These are phyloP conservation scores for Myxozyma neglecta DNA, from an alignment of 805 yeast species.

Conservation along the genomic window DNA sequence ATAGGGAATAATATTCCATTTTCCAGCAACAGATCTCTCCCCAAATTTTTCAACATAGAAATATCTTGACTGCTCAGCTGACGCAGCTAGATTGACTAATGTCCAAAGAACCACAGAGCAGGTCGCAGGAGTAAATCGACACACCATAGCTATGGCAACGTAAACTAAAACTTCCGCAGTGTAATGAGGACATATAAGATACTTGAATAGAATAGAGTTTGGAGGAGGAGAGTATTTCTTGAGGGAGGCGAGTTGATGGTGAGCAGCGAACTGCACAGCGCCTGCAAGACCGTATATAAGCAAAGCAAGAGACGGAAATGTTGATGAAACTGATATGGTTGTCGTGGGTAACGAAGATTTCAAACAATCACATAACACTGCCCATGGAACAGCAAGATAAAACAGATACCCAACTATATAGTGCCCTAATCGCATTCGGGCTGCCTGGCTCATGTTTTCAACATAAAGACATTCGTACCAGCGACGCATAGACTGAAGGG, in stretches of 20 bases:
- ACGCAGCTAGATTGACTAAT: conserved; percentile 47
- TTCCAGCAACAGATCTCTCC: conserved; percentile 13
- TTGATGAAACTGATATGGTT: neutral
- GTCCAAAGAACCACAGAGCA: conserved; percentile 39
- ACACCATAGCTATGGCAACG: conserved; percentile 33
- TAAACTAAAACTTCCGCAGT: conserved; percentile 59
- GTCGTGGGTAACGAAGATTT: neutral
- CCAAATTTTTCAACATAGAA: conserved; percentile 44
- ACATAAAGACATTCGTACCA: conserved; percentile 50
- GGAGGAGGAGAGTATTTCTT: conserved; percentile 57
- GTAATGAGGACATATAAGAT: conserved; percentile 61
- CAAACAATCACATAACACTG: conserved; percentile 9
- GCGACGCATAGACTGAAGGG: conserved; percentile 53
- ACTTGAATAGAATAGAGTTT: conserved; percentile 39
- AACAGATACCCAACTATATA: conserved; percentile 58
- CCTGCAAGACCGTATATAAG: conserved; percentile 43
- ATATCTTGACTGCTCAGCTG: conserved; percentile 50
- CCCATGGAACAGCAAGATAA: conserved; percentile 40
- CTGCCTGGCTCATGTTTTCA: conserved; percentile 41
- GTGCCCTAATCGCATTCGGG: conserved; percentile 59
- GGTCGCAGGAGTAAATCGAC: conserved; percentile 29
- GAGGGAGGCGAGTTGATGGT: conserved; percentile 50
- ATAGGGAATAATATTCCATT: conserved; percentile 19
- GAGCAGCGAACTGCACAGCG: conserved; percentile 51
- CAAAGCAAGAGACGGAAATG: conserved; percentile 19